Conservation (phyloP, 352 stramenopile genomes). For the Globisporangium takayamanum region DNA sequence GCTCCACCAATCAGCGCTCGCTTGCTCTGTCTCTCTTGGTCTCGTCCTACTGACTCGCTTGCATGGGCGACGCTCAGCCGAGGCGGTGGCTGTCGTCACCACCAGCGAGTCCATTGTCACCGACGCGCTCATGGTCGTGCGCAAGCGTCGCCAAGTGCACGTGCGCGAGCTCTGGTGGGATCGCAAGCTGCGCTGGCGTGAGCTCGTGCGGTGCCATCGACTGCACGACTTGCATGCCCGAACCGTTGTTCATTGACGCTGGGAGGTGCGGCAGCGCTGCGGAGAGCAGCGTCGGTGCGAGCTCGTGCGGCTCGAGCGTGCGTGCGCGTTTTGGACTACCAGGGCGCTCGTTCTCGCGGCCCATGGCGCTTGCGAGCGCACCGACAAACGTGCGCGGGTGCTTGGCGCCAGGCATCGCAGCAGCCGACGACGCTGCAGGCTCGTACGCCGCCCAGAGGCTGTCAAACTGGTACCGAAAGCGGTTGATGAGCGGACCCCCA, state of each 20-base stretch:
- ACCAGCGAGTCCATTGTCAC: neutral
- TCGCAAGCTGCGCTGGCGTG: slow-evolving; percentile 2
- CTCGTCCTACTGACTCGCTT: no score
- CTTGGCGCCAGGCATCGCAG: neutral
- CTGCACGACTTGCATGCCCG: neutral
- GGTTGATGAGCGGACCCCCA: slow-evolving; percentile 37
- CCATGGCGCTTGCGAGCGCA: no score
- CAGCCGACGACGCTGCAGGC: neutral
- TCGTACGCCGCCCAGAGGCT: slow-evolving; percentile 46
- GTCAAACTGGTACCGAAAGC: slow-evolving; percentile 47
- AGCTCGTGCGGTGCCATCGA: slow-evolving; percentile 1
- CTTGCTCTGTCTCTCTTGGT: no score
- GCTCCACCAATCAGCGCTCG: no score
- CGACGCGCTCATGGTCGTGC: neutral
- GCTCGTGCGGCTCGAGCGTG: neutral
- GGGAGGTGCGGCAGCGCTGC: neutral
- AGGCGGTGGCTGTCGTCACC: neutral
- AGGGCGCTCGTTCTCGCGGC: neutral
- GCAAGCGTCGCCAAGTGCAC: slow-evolving; percentile 1
- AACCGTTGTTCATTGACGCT: neutral
- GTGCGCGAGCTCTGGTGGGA: neutral
- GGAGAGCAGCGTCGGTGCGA: neutral
- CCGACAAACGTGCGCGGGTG: neutral
- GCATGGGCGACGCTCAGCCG: neutral
- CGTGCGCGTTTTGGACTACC: neutral